phyloP scores from a whole-genome alignment of 164 flowering plant species.

The Aristolochia californica region DNA sequence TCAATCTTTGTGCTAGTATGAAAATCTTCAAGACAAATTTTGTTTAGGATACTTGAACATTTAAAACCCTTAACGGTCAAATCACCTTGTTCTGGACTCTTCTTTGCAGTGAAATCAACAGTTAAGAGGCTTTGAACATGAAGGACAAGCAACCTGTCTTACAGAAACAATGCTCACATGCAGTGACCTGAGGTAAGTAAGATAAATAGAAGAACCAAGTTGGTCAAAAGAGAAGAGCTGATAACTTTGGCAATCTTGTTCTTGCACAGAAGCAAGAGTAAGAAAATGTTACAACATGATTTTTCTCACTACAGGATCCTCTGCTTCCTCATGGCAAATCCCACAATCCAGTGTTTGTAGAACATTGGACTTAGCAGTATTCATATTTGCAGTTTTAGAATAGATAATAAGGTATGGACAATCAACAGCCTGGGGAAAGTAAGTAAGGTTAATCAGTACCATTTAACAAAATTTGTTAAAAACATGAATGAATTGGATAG shows the following conservation, averaged over 20 bases:
- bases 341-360: conserved; percentile 44
- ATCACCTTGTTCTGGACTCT: conserved; percentile 17
- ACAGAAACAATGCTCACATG: conserved; percentile 75
- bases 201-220: neutral
- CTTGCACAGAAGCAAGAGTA: neutral
- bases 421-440: conserved; percentile 65
- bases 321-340: conserved; percentile 59
- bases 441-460: neutral
- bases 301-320: conserved; percentile 66
- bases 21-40: conserved; percentile 63
- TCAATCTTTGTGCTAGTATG: conserved; percentile 97
- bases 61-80: conserved; percentile 60
- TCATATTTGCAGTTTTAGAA: conserved; percentile 33
- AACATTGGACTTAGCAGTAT: conserved; percentile 15
- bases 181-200: conserved; percentile 48
- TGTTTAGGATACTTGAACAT: conserved; percentile 63
- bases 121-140: conserved; percentile 71
- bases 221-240: neutral
- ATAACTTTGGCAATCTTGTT: neutral
- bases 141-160: conserved; percentile 63
- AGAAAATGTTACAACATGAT: neutral
- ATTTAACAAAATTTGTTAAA: neutral
- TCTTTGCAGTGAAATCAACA: conserved; percentile 56
- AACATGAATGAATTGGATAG: neutral
- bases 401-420: conserved; percentile 90